These are phyloP conservation scores for Keithomyces neogunnii DNA, from an alignment of 2,329 filamentous ascomycete genomes.

Conservation along the genomic window DNA sequence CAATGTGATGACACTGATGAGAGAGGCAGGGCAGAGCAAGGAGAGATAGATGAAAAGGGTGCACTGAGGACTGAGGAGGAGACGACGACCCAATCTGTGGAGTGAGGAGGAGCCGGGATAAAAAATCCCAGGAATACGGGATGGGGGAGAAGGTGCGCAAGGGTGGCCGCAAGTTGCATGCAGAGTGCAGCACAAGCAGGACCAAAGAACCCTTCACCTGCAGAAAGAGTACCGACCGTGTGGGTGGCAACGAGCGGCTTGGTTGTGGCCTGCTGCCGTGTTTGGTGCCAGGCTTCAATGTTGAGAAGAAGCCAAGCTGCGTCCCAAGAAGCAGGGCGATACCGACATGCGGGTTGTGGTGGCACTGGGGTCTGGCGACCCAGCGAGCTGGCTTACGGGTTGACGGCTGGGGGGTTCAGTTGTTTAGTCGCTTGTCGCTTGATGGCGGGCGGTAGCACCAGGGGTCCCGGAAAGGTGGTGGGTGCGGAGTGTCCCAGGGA, in stretches of 20 bases:
- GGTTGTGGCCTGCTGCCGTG: neutral
- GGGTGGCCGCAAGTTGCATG: neutral
- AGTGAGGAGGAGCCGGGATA: conserved; percentile 4
- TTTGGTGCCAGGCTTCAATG: neutral
- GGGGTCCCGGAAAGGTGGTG: neutral
- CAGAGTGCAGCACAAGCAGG: neutral
- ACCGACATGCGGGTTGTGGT: conserved; percentile 4
- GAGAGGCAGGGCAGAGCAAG: neutral
- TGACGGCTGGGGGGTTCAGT: neutral
- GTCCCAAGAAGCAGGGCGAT: neutral
- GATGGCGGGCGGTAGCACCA: neutral
- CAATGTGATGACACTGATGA: neutral
- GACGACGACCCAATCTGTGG: neutral
- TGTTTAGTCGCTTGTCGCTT: conserved; percentile 1
- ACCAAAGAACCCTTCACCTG: neutral
- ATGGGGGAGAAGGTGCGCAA: neutral
- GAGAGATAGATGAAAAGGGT: neutral
- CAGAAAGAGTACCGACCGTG: neutral
- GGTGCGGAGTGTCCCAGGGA: neutral
- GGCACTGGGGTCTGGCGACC: conserved; percentile 4
- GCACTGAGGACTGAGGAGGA: neutral
- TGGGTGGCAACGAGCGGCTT: neutral
- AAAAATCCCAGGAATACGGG: conserved; percentile 8
- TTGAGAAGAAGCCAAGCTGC: neutral
- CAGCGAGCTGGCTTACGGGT: conserved; percentile 3